A percentile compares a stretch with the other conserved stretches of the same genome.
These are phyloP conservation scores for Guadua angustifolia DNA, from an alignment of 176 grass and related monocot species.

Conservation along the genomic window DNA sequence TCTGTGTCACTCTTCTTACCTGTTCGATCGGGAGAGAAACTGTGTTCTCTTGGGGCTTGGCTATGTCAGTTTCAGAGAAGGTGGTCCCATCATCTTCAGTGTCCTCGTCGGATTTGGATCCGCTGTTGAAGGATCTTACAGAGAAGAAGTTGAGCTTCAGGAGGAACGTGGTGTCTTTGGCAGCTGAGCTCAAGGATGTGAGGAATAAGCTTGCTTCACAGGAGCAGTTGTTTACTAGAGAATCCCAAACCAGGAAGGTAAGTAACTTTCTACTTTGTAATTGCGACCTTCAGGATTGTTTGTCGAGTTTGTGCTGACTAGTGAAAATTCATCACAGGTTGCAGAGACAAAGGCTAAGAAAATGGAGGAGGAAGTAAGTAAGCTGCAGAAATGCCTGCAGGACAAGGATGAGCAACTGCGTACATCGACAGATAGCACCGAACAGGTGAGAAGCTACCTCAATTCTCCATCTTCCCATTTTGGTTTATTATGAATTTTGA, in stretches of 20 bases:
- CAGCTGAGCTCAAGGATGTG: constrained; percentile 83
- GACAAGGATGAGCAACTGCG: constrained; percentile 69
- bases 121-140: constrained; percentile 79
- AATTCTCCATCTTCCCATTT: background rate
- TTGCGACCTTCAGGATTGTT: background rate
- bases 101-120: constrained; percentile 63
- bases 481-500: background rate
- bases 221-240: constrained; percentile 62
- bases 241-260: constrained; percentile 69
- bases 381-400: constrained; percentile 68
- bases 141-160: constrained; percentile 91
- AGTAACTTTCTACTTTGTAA: background rate
- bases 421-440: constrained; percentile 34
- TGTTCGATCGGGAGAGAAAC: background rate
- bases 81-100: constrained; percentile 34
- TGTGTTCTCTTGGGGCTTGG: background rate
- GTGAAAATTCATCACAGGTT: constrained; percentile 44
- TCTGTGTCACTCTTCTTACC: background rate
- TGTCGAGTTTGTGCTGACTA: background rate
- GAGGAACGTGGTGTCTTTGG: constrained; percentile 77
- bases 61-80: constrained; percentile 54
- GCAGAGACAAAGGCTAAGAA: constrained; percentile 63
- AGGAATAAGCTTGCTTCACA: constrained; percentile 59
- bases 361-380: constrained; percentile 80
- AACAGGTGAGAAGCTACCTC: constrained; percentile 55